Evolutionary conservation across 306 rosid genomes (phyloP).

Genomic region (Rosa multiflora): DNA sequence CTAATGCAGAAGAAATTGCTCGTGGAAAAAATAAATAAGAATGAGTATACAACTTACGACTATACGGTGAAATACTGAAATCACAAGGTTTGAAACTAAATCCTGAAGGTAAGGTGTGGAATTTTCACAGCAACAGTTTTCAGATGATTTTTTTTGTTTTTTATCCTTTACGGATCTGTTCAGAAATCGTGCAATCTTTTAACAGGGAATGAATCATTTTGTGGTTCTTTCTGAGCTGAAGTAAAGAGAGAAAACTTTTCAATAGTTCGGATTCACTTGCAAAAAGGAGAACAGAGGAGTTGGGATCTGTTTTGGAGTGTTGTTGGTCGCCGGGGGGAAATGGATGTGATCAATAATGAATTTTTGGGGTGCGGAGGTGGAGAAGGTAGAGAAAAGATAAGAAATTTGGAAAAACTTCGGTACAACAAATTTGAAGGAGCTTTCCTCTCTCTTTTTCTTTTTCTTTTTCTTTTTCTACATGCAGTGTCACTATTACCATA

Average conservation of each 20-base stretch:
- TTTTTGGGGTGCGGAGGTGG: neutral
- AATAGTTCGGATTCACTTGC: too few relatives aligned
- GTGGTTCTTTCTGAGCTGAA: neutral
- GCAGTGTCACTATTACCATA: neutral
- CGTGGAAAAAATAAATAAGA: too few relatives aligned
- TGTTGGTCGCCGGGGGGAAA: neutral
- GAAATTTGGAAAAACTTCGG: neutral
- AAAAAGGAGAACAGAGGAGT: too few relatives aligned
- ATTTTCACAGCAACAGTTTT: neutral
- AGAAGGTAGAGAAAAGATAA: neutral
- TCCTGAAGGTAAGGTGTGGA: neutral
- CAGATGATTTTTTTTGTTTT: too few relatives aligned
- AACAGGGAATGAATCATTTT: neutral
- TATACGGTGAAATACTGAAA: neutral
- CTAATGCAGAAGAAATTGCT: neutral
- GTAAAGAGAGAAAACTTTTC: neutral
- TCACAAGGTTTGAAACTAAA: constrained; percentile 5
- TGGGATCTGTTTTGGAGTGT: neutral
- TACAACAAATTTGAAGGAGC: neutral
- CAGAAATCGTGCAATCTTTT: neutral
- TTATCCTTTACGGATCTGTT: neutral
- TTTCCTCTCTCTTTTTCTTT: neutral
- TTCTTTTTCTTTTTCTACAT: neutral
- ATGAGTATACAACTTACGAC: neutral
- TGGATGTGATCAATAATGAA: neutral